A percentile compares a stretch with the other conserved stretches of the same genome.
phyloP scores from a whole-genome alignment of 495 filamentous ascomycete genomes.

The Lineolata rhizophorae region DNA sequence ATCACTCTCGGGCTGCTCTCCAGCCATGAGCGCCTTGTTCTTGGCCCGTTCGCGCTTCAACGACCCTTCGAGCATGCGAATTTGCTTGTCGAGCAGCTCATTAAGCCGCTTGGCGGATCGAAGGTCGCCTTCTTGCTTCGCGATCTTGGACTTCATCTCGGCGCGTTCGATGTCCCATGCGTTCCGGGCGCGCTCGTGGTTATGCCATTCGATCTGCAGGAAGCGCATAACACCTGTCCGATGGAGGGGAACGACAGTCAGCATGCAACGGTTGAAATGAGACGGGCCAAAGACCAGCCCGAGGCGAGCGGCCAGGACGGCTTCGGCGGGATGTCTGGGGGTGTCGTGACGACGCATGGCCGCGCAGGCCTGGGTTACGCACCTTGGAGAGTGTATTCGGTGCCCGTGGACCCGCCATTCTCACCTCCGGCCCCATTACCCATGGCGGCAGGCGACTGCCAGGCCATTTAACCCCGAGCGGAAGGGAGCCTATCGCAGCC shows the following conservation, averaged over 20 bases:
- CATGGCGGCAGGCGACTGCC: neutral
- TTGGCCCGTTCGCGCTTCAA: constrained; percentile 48
- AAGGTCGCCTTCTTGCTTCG: constrained; percentile 76
- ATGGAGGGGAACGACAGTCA: constrained; percentile 1
- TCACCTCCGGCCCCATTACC: constrained; percentile 9
- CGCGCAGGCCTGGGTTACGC: constrained; percentile 8
- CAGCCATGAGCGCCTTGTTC: constrained; percentile 15
- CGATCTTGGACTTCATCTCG: constrained; percentile 97
- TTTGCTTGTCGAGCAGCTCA: constrained; percentile 70
- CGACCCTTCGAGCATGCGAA: constrained; percentile 74
- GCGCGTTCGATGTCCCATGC: constrained; percentile 97
- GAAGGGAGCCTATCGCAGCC: no score
- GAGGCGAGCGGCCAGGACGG: no score
- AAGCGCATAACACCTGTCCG: constrained; percentile 89
- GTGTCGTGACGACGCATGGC: no score
- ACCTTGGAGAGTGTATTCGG: constrained; percentile 98
- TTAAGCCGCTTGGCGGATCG: constrained; percentile 68
- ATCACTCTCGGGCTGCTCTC: constrained; percentile 10
- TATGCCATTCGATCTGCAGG: constrained; percentile 97
- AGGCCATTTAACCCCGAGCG: no score
- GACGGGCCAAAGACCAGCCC: no score
- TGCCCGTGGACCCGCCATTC: constrained; percentile 27
- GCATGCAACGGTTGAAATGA: neutral
- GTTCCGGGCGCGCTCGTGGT: constrained; percentile 93
- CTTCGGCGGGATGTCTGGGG: no score